Base-by-base conservation (phyloP, 1,284 basidiomycete species). In the Rhodotorula sp. region DNA sequence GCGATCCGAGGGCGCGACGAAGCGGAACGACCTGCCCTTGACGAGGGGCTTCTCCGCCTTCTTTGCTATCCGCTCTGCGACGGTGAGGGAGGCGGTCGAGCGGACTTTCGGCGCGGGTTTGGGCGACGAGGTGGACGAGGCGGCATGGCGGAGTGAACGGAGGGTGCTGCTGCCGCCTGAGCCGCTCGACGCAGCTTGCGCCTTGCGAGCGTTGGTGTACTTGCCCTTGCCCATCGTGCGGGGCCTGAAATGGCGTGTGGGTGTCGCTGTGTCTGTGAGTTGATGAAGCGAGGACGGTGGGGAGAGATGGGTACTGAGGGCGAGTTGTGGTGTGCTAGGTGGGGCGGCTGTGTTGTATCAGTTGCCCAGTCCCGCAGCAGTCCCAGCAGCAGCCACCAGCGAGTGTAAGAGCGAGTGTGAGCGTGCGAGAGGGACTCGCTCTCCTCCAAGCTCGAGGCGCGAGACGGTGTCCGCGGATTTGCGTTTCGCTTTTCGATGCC, bases 11-110 rank as follows among this genome's bases (percentile, higher is more conserved):
- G 71, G 69, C 1, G 63, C 64, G 50, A 62, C 64, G 63, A 69
- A 75, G 57, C 66, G 65, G 60, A 75, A 75, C 50, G 67, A 65
- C n/a, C 62, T 54, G 15, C 73, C 73, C 57, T 71, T 72, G 69
- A 75, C 64, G 47, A 75, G 50, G 2, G 73, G 73, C 30, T 73
- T 72, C 44, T 55, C 63, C 6, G 52, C 62, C 10, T 56, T 46
- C 34, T 66, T 63, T 18, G 70, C 71, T 48, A 75, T 69, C 48
- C 67, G 68, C 28, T 75, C 62, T 22, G 59, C 55, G 55, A 68
- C 62, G 13, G 73, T 59, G 44, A 75, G 62, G 6, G 62, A 47
- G 6, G 69, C 62, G 26, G 72, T 67, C 46, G 72, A 71, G 59
- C 67, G 70, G 50, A 63, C 37, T 48, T 65, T 69, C 57, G 59